phyloP scores from a whole-genome alignment of 441 rosid species.

The Erodium texanum region DNA sequence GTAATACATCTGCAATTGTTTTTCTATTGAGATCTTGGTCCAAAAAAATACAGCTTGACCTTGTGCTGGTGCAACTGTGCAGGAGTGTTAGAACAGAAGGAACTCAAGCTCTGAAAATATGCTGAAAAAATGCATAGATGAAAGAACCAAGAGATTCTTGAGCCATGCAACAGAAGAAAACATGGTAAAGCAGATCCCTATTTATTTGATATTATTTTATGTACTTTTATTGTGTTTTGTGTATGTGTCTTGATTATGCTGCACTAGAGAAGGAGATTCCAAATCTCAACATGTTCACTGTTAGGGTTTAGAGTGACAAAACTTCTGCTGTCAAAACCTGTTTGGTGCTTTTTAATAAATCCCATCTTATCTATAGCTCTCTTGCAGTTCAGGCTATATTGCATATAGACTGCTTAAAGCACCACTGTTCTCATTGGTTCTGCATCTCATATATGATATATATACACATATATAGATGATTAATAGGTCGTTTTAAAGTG shows the following conservation, averaged over 20 bases:
- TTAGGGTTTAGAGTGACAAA: not conserved
- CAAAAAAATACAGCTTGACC: not conserved
- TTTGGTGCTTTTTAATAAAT: not conserved
- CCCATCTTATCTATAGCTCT: conserved; percentile 1
- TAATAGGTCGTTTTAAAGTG: not conserved
- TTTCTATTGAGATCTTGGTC: too few relatives aligned
- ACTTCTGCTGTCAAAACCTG: not conserved
- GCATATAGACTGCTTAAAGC: too few relatives aligned
- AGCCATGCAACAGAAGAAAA: conserved; percentile 3
- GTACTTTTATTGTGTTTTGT: not conserved
- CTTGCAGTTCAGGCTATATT: not conserved
- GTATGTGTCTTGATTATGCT: not conserved
- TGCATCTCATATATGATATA: not conserved
- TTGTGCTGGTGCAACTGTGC: not conserved
- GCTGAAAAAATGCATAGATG: not conserved
- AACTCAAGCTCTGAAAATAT: not conserved
- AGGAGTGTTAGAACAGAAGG: not conserved
- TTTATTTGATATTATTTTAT: not conserved
- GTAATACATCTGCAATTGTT: too few relatives aligned
- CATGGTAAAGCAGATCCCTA: conserved; percentile 4
- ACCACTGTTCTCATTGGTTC: not conserved
- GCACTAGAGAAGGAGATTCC: not conserved
- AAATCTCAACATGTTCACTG: conserved; percentile 1
- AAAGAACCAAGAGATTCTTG: not conserved
- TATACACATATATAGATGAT: not conserved